Conservation (phyloP, 2,329 filamentous ascomycete species). For the Sarocladiaceae sp. region DNA sequence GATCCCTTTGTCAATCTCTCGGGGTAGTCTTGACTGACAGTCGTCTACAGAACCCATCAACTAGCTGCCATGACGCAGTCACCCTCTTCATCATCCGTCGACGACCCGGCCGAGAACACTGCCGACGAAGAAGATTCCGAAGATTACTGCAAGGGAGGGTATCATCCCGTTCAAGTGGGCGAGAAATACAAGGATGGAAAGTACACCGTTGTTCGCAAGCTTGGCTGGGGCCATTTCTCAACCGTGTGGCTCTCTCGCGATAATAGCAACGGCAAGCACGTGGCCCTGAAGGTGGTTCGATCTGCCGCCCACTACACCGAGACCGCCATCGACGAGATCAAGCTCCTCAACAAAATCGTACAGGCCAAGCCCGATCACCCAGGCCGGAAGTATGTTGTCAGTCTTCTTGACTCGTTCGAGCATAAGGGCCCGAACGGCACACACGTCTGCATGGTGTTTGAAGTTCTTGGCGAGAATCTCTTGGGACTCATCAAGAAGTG, state of each 20-base stretch:
- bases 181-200: conserved; percentile 97
- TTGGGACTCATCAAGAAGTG: conserved; percentile 94
- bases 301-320: conserved; percentile 98
- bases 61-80: conserved; percentile 60
- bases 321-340: conserved; percentile 98
- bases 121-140: conserved; percentile 98
- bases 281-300: conserved; percentile 94
- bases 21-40: background rate
- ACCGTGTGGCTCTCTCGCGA: conserved; percentile 84
- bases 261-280: conserved; percentile 84
- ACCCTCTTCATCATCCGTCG: conserved; percentile 71
- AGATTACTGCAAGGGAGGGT: conserved; percentile 98
- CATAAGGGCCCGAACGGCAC: conserved; percentile 95
- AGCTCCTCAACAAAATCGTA: conserved; percentile 93
- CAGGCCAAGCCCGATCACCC: conserved; percentile 92
- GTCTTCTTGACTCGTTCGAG: conserved; percentile 91
- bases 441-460: conserved; percentile 99
- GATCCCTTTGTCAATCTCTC: background rate
- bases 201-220: conserved; percentile 92
- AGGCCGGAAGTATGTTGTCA: conserved; percentile 91
- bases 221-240: conserved; percentile 99
- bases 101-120: conserved; percentile 83
- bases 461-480: conserved; percentile 92
- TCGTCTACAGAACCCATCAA: conserved; percentile 42
- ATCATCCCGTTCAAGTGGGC: conserved; percentile 89